These are phyloP conservation scores for Fusarium sp. DNA, from an alignment of 2,329 filamentous ascomycete genomes.

Conservation along the genomic window DNA sequence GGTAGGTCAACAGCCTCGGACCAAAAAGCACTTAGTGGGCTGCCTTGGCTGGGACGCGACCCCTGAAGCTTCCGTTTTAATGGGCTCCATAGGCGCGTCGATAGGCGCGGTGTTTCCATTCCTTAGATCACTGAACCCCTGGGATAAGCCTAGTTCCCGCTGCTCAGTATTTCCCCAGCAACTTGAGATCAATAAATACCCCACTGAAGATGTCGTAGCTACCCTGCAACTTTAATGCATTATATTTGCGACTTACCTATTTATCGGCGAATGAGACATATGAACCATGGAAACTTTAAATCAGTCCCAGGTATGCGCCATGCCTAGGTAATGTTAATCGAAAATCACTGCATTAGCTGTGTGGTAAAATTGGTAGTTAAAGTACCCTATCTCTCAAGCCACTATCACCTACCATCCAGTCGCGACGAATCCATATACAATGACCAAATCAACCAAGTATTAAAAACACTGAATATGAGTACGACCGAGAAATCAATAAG, in stretches of 20 bases:
- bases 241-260: neutral
- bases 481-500: neutral
- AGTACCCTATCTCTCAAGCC: neutral
- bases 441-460: neutral
- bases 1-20: slow-evolving; percentile 7
- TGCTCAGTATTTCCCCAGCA: slow-evolving; percentile 39
- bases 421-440: neutral
- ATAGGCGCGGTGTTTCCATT: slow-evolving; percentile 31
- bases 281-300: neutral
- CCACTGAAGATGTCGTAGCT: slow-evolving; percentile 1
- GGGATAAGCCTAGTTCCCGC: slow-evolving; percentile 32
- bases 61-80: slow-evolving; percentile 19
- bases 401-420: neutral
- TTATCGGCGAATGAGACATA: neutral
- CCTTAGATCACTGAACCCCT: slow-evolving; percentile 14
- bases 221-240: neutral
- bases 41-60: slow-evolving; percentile 20
- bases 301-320: neutral
- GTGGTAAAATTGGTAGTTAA: too few relatives aligned
- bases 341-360: too few relatives aligned
- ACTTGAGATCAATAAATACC: slow-evolving; percentile 21
- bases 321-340: neutral
- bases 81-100: slow-evolving; percentile 27
- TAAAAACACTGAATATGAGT: neutral
- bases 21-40: slow-evolving; percentile 1